Conservation (phyloP, 2,329 filamentous ascomycete species). For the Aquanectria penicillioides region DNA sequence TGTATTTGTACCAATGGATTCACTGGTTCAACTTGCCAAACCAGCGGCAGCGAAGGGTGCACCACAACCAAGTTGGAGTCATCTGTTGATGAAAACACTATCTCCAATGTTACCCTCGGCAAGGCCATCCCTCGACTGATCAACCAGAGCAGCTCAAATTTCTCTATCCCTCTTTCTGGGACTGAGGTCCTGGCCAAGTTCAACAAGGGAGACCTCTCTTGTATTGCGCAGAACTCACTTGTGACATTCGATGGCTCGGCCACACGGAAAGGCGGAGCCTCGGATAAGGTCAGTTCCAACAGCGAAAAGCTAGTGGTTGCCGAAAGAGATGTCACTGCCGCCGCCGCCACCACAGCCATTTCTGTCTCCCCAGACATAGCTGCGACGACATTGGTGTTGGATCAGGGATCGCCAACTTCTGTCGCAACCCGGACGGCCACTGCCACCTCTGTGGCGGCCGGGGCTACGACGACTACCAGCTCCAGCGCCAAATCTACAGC, state of each 20-base stretch:
- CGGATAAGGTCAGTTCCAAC: constrained; percentile 39
- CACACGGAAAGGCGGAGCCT: constrained; percentile 45
- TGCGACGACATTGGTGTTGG: constrained; percentile 33
- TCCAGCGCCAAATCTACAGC: constrained; percentile 14
- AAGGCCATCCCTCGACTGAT: constrained; percentile 81
- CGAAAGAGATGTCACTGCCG: constrained; percentile 20
- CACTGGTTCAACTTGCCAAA: constrained; percentile 67
- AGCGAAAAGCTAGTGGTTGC: constrained; percentile 27
- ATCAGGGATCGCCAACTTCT: constrained; percentile 30
- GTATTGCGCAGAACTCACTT: constrained; percentile 85
- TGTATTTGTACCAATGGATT: constrained; percentile 93
- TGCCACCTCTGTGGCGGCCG: constrained; percentile 19
- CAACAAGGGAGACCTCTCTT: constrained; percentile 79
- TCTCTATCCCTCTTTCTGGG: constrained; percentile 78
- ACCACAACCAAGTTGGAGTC: constrained; percentile 58
- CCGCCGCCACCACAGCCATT: constrained; percentile 25
- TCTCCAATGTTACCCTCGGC: constrained; percentile 81
- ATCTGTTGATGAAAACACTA: constrained; percentile 51
- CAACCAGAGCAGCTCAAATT: constrained; percentile 70
- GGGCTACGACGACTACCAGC: constrained; percentile 26
- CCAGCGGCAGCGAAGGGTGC: constrained; percentile 59
- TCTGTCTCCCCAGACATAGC: constrained; percentile 33
- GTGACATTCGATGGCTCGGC: constrained; percentile 79
- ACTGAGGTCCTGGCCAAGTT: constrained; percentile 79
- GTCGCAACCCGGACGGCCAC: constrained; percentile 25